Evolutionary conservation across 306 rosid genomes (phyloP).

Genomic region (Trifolium dubium): DNA sequence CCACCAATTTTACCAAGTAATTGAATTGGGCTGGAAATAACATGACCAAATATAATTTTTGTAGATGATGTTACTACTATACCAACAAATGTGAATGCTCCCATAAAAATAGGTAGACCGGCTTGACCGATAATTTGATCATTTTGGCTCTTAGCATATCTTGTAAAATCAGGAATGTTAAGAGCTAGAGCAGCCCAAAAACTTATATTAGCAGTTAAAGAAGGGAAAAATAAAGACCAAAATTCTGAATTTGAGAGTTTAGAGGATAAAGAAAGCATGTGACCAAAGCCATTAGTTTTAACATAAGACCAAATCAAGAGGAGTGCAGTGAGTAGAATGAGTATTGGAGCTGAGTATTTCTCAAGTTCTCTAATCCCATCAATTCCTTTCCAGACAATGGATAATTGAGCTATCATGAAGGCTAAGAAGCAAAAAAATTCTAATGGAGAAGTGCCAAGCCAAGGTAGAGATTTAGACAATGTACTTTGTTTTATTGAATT

Average conservation of each 20-base stretch:
- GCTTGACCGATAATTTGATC: conserved; percentile 85
- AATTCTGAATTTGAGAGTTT: conserved; percentile 64
- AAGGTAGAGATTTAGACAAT: conserved; percentile 48
- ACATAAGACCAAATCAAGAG: conserved; percentile 72
- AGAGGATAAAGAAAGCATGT: conserved; percentile 79
- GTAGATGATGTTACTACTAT: conserved; percentile 87
- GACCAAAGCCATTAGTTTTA: conserved; percentile 74
- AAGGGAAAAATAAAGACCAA: conserved; percentile 79
- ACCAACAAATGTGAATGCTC: conserved; percentile 85
- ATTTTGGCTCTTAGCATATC: conserved; percentile 69
- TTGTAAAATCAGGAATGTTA: conserved; percentile 88
- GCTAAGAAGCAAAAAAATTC: conserved; percentile 69
- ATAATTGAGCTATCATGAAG: conserved; percentile 75
- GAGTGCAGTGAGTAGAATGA: conserved; percentile 61
- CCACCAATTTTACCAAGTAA: conserved; percentile 82
- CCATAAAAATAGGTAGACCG: conserved; percentile 92
- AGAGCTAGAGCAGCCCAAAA: conserved; percentile 90
- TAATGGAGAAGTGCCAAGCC: conserved; percentile 89
- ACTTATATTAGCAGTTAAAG: conserved; percentile 87
- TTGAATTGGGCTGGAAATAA: conserved; percentile 79
- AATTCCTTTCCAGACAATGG: conserved; percentile 74
- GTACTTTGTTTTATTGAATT: conserved; percentile 49
- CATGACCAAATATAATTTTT: conserved; percentile 70
- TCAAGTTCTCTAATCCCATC: conserved; percentile 84
- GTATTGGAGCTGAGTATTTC: conserved; percentile 85